Conservation (phyloP, 192 early-diverging fungal genomes). For the Entomortierella parvispora region DNA sequence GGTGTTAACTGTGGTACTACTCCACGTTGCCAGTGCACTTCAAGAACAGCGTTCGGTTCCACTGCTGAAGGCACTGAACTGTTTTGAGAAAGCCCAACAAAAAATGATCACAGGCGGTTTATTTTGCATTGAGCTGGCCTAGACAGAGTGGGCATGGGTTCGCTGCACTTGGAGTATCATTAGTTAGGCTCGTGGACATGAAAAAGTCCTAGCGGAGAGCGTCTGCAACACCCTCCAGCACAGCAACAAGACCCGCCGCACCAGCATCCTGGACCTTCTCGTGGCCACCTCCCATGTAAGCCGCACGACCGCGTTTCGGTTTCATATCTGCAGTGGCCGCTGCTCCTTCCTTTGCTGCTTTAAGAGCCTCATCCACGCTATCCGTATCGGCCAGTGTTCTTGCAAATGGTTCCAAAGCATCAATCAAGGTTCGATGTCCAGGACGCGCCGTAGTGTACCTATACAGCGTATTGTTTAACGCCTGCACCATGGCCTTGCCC, state of each 20-base stretch:
- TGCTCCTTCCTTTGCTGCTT: constrained; percentile 64
- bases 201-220: too few species aligned
- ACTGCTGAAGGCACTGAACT: too few species aligned
- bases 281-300: constrained; percentile 67
- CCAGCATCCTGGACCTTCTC: constrained; percentile 64
- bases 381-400: constrained; percentile 54
- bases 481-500: constrained; percentile 63
- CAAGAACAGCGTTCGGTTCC: too few species aligned
- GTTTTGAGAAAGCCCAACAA: too few species aligned
- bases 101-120: too few species aligned
- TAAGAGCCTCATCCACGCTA: constrained; percentile 56
- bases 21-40: too few species aligned
- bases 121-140: too few species aligned
- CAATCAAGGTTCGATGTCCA: constrained; percentile 80
- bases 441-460: constrained; percentile 75
- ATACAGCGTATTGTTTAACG: constrained; percentile 66
- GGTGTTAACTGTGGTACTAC: too few species aligned
- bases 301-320: constrained; percentile 72
- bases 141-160: too few species aligned
- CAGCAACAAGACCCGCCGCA: constrained; percentile 66
- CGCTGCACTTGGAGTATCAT: too few species aligned
- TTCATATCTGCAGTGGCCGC: constrained; percentile 63
- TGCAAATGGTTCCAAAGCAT: constrained; percentile 75
- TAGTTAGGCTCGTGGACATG: too few species aligned
- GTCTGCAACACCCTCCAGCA: constrained; percentile 65